Evolutionary conservation across 768 basidiomycete genomes (phyloP), one percentile per base, ranked within the genome.

Genomic region (Tephrocybe sp.): DNA sequence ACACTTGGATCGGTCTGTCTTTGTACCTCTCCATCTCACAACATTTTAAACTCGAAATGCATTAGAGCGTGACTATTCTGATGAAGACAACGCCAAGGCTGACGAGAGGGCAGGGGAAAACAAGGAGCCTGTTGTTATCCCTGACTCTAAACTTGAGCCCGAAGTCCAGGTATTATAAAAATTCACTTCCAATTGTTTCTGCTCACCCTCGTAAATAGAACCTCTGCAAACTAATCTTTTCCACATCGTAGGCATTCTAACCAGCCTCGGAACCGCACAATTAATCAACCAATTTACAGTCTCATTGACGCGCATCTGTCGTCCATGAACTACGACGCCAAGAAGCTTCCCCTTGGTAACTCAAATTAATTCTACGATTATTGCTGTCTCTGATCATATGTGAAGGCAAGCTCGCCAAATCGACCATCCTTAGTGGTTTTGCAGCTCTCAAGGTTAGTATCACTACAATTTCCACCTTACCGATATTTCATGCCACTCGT

Each of bases 311-410:
- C 78, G 0, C 71, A 74, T 35, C 62, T 84, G 58, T 77, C 78
- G 13, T 77, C 79, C 5, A 82, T 84, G 79, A 83, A 84, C 53
- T 84, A 84, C 52, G 83, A 84, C 58, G 83, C 82, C 4, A 76
- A 77, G 56, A 84, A 84, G 56, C 71, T 84, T 19, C 83, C 83
- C 13, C 74, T 84, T 15, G 83, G 82, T 74, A 60, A 37, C 9
- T n/a, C 2, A 42, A 11, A 13, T 16, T 27, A 22, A 16, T 43
- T 41, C 6, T 11, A 5, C 13, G n/a, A n/a, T 38, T 7, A 56
- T n/a, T n/a, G n/a, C n/a, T n/a, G n/a, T 13, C 42, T n/a, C 30
- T 53, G 11, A 55, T 32, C 21, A 13, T 8, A 4, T 9, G 15
- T 3, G 38, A 12, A 80, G 79, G 80, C 5, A 84, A 85, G 67